Percentiles rank a stretch among this genome's conserved stretches.
phyloP scores from a whole-genome alignment of 192 early-diverging fungal species.

The Coemansia pectinata region DNA sequence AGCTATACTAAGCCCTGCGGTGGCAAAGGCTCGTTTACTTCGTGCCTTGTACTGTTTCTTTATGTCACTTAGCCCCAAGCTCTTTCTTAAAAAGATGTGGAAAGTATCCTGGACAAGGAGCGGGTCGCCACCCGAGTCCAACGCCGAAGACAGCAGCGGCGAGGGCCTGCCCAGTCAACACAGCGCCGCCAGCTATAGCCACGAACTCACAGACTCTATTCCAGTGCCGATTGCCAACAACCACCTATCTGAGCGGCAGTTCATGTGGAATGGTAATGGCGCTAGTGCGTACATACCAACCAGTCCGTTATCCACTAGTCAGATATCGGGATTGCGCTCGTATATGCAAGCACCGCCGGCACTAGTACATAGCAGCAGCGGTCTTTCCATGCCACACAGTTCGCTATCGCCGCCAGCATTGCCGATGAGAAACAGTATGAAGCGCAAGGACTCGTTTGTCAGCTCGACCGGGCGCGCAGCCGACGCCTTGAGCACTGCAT shows the following conservation, averaged over 20 bases:
- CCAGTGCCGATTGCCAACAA: not conserved
- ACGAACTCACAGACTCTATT: not conserved
- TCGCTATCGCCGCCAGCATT: constrained; percentile 2
- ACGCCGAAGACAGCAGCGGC: not conserved
- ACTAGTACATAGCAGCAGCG: constrained; percentile 9
- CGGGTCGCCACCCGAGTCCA: constrained; percentile 20
- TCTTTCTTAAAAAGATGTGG: constrained; percentile 50
- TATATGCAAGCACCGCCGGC: constrained; percentile 18
- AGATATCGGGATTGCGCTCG: constrained; percentile 26
- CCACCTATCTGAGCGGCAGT: constrained; percentile 10
- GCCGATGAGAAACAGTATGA: constrained; percentile 18
- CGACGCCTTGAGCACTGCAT: not conserved
- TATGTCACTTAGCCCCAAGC: constrained; percentile 44
- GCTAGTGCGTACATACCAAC: constrained; percentile 37
- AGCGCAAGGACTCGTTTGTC: constrained; percentile 53
- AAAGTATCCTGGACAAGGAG: constrained; percentile 44
- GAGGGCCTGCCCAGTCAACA: not conserved
- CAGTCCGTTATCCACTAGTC: constrained; percentile 30
- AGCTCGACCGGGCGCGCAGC: constrained; percentile 11
- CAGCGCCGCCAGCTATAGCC: not conserved
- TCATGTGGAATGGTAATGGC: constrained; percentile 21
- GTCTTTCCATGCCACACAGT: constrained; percentile 4
- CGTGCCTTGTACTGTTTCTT: constrained; percentile 10
- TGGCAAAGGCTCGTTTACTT: not conserved
- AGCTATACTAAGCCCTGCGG: not conserved